Evolutionary conservation across 2,329 filamentous ascomycete genomes (phyloP).

Genomic region (Exophiala dermatitidis): DNA sequence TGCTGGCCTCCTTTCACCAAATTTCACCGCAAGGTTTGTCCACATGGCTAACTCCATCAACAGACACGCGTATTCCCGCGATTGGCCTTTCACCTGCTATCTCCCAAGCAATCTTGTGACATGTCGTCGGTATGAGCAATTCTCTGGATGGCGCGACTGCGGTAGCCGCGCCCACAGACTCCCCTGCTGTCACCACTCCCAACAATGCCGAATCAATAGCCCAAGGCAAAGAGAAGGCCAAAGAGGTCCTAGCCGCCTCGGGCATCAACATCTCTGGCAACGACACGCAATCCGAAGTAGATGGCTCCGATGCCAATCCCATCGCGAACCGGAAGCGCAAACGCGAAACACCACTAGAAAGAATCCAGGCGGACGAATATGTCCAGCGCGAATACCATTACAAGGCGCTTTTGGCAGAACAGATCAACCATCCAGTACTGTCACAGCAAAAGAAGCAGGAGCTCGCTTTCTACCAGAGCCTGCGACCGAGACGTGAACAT

Average conservation of each 20-base stretch:
- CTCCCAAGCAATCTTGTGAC: slow-evolving; percentile 4
- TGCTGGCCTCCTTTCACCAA: not conserved
- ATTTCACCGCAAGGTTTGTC: slow-evolving; percentile 5
- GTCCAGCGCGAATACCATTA: slow-evolving; percentile 57
- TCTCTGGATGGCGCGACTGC: slow-evolving; percentile 19
- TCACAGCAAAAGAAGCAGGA: slow-evolving; percentile 59
- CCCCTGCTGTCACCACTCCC: slow-evolving; percentile 8
- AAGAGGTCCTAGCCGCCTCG: slow-evolving; percentile 52
- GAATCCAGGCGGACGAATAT: slow-evolving; percentile 56
- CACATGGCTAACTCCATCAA: slow-evolving; percentile 15
- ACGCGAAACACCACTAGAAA: slow-evolving; percentile 41
- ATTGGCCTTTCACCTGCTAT: slow-evolving; percentile 1
- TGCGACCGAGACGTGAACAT: slow-evolving; percentile 53
- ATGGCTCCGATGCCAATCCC: slow-evolving; percentile 27
- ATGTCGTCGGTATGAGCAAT: slow-evolving; percentile 22
- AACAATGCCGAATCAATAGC: slow-evolving; percentile 41
- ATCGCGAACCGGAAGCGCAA: slow-evolving; percentile 36
- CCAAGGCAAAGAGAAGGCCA: slow-evolving; percentile 55
- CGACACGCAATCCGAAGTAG: slow-evolving; percentile 29
- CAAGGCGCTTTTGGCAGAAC: slow-evolving; percentile 46
- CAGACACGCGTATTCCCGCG: slow-evolving; percentile 16
- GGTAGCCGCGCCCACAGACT: slow-evolving; percentile 16
- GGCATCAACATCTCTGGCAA: slow-evolving; percentile 31
- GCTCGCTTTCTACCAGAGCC: slow-evolving; percentile 60
- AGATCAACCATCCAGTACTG: slow-evolving; percentile 50